A percentile compares a stretch with the other conserved stretches of the same genome.
These are phyloP conservation scores for Beauveria bassiana DNA, from an alignment of 2,329 filamentous ascomycete genomes.

Conservation along the genomic window DNA sequence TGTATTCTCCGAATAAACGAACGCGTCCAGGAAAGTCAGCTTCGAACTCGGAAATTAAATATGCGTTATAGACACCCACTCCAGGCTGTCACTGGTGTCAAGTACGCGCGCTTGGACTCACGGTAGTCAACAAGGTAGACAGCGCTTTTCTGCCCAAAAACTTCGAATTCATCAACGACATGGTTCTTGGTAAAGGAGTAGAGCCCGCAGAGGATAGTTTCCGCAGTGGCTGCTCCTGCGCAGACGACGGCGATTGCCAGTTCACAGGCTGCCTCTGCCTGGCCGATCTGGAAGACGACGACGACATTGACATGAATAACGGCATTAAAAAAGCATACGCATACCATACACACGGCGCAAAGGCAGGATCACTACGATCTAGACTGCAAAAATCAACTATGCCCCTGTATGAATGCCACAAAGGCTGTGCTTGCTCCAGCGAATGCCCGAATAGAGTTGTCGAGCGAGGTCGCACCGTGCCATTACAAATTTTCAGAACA, in stretches of 20 bases:
- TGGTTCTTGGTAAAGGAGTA: slow-evolving; percentile 53
- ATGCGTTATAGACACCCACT: neutral
- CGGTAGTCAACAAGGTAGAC: slow-evolving; percentile 57
- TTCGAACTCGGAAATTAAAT: neutral
- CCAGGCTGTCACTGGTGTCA: slow-evolving; percentile 55
- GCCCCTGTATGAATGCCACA: slow-evolving; percentile 76
- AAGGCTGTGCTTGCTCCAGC: slow-evolving; percentile 55
- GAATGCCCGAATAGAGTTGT: slow-evolving; percentile 70
- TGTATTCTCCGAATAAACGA: neutral
- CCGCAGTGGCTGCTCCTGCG: slow-evolving; percentile 62
- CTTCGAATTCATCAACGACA: slow-evolving; percentile 62
- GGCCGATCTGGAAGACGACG: slow-evolving; percentile 47
- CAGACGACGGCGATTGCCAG: slow-evolving; percentile 54
- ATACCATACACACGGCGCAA: slow-evolving; percentile 51
- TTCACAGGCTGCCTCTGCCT: slow-evolving; percentile 62
- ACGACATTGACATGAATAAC: slow-evolving; percentile 17
- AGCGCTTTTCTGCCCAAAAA: slow-evolving; percentile 46
- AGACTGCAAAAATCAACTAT: slow-evolving; percentile 44
- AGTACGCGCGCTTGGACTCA: slow-evolving; percentile 43
- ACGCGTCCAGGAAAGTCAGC: neutral
- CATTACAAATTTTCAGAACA: slow-evolving; percentile 72
- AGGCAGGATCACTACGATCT: slow-evolving; percentile 44
- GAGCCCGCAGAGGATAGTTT: slow-evolving; percentile 52
- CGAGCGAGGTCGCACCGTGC: slow-evolving; percentile 61
- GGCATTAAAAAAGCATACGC: slow-evolving; percentile 41